These are phyloP conservation scores for Kuraishia borneana DNA, from an alignment of 805 yeast species.

Conservation along the genomic window DNA sequence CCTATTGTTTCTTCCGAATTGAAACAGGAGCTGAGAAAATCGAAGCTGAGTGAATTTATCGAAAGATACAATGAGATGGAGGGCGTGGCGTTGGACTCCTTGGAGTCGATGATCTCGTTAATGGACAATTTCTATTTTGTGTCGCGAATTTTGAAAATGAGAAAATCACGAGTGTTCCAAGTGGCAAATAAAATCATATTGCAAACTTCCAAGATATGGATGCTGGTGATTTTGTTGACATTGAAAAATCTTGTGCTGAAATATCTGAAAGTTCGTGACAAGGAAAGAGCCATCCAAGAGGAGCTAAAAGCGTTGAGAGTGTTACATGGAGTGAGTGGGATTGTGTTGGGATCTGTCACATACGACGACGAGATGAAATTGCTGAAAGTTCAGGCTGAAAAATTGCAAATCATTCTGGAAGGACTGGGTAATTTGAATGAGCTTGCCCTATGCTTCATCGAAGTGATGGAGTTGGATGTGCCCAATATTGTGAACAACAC, in stretches of 20 bases:
- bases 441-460: slow-evolving; percentile 14
- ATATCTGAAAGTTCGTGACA: slow-evolving; percentile 12
- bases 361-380: slow-evolving; percentile 3
- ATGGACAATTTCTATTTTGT: slow-evolving; percentile 5
- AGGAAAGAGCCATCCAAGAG: slow-evolving; percentile 10
- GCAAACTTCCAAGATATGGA: slow-evolving; percentile 16
- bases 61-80: slow-evolving; percentile 3
- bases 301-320: slow-evolving; percentile 4
- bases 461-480: slow-evolving; percentile 11
- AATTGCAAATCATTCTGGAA: slow-evolving; percentile 14
- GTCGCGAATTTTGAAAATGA: slow-evolving; percentile 4
- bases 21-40: background rate
- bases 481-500: slow-evolving; percentile 11
- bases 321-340: slow-evolving; percentile 2
- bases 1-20: background rate
- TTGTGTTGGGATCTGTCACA: slow-evolving; percentile 2
- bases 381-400: slow-evolving; percentile 12
- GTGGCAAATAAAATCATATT: slow-evolving; percentile 8
- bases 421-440: slow-evolving; percentile 19
- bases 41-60: background rate
- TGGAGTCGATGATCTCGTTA: slow-evolving; percentile 5
- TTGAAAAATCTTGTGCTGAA: slow-evolving; percentile 12
- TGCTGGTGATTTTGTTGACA: slow-evolving; percentile 16
- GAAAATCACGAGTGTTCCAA: slow-evolving; percentile 3
- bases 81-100: slow-evolving; percentile 1